These are phyloP conservation scores for Flaveria ramosissima DNA, from an alignment of 129 eudicot genomes.

Conservation along the genomic window DNA sequence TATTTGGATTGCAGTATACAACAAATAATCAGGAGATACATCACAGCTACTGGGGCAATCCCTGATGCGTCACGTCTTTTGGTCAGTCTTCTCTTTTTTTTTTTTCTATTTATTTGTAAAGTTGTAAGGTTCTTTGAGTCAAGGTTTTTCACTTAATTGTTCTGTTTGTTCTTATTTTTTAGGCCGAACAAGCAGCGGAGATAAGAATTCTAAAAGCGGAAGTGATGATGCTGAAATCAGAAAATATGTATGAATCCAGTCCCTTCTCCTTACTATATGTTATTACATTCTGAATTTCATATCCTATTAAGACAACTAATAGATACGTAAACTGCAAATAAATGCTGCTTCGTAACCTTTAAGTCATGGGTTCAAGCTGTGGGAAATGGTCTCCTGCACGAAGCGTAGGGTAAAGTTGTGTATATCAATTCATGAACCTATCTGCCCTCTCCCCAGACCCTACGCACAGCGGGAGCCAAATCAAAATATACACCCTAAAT, in stretches of 20 bases:
- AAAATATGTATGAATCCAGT: slow-evolving; percentile 20
- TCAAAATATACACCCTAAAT: not conserved
- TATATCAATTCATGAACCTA: too few relatives aligned
- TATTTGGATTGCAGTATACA: slow-evolving; percentile 17
- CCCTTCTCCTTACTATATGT: not conserved
- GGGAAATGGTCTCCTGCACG: too few relatives aligned
- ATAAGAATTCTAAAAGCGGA: slow-evolving; percentile 23
- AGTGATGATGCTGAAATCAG: slow-evolving; percentile 20
- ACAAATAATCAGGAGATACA: slow-evolving; percentile 22
- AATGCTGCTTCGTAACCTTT: too few relatives aligned
- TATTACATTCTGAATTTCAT: not conserved
- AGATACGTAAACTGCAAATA: not conserved
- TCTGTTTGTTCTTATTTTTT: not conserved
- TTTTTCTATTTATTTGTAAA: not conserved
- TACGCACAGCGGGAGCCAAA: too few relatives aligned
- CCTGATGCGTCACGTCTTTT: slow-evolving; percentile 23
- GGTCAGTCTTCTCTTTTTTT: slow-evolving; percentile 5
- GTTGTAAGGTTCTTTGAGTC: not conserved
- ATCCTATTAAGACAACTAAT: not conserved
- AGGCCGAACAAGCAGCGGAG: slow-evolving; percentile 29
- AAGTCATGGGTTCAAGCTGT: too few relatives aligned
- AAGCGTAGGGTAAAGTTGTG: too few relatives aligned
- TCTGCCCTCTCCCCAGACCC: too few relatives aligned
- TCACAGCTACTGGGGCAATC: slow-evolving; percentile 1
- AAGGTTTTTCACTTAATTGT: not conserved